Conservation (phyloP, 176 grass and related monocot genomes). For the Avena sativa region DNA sequence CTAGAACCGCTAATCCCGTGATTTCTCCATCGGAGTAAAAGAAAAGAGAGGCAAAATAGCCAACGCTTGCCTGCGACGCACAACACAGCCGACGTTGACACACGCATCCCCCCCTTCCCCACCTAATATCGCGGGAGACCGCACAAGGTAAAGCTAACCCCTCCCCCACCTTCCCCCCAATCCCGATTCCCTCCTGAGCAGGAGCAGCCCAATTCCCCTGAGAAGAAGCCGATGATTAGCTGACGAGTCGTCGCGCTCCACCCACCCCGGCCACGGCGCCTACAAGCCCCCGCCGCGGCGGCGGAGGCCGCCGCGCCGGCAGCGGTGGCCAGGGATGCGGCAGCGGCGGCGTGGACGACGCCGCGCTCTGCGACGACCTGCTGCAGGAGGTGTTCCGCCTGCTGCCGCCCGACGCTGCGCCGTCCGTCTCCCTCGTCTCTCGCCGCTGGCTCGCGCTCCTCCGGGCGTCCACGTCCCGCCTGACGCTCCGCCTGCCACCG, state of each 20-base stretch:
- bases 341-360: slow-evolving; percentile 62
- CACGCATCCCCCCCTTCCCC: slow-evolving; percentile 30
- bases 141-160: slow-evolving; percentile 26
- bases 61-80: slow-evolving; percentile 26
- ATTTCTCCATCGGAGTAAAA: not conserved
- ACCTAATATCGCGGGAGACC: slow-evolving; percentile 38
- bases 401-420: slow-evolving; percentile 57
- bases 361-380: slow-evolving; percentile 78
- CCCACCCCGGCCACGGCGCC: slow-evolving; percentile 37
- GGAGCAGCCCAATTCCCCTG: slow-evolving; percentile 30
- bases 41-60: not conserved
- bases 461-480: slow-evolving; percentile 60
- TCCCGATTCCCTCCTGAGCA: slow-evolving; percentile 12
- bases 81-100: slow-evolving; percentile 10
- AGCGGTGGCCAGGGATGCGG: not conserved
- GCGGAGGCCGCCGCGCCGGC: slow-evolving; percentile 20
- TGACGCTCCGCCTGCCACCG: slow-evolving; percentile 63
- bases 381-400: slow-evolving; percentile 80
- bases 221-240: slow-evolving; percentile 19
- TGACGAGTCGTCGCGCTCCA: not conserved
- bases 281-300: slow-evolving; percentile 32
- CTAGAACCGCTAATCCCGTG: not conserved
- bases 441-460: slow-evolving; percentile 82
- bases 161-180: not conserved
- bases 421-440: slow-evolving; percentile 77